Evolutionary conservation across 2,329 filamentous ascomycete genomes (phyloP).

Genomic region (Byssochlamys sp.): DNA sequence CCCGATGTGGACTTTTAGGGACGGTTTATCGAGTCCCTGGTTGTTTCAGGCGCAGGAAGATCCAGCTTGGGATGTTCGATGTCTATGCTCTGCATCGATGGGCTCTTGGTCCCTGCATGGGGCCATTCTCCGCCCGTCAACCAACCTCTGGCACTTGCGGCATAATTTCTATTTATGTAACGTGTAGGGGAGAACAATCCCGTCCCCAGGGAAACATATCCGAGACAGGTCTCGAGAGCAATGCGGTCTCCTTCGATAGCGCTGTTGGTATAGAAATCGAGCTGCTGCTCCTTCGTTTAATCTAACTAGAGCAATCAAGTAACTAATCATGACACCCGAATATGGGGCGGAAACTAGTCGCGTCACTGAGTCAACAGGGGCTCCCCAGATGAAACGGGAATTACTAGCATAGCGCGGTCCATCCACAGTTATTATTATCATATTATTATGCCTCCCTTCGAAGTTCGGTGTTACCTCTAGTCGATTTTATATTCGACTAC

Average conservation of each 20-base stretch:
- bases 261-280: not conserved
- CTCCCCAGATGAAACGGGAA: not conserved
- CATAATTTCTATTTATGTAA: not conserved
- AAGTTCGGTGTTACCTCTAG: not conserved
- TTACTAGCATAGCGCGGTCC: not conserved
- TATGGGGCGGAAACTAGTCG: not conserved
- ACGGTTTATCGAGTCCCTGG: not conserved
- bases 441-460: not conserved
- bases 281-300: not conserved
- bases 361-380: not conserved
- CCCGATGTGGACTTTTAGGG: not conserved
- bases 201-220: not conserved
- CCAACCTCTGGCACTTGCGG: not conserved
- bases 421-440: not conserved
- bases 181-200: not conserved
- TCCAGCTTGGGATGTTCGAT: not conserved
- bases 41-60: not conserved
- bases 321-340: not conserved
- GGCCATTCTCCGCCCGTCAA: not conserved
- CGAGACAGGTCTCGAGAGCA: not conserved
- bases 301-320: not conserved
- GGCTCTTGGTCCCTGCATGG: not conserved
- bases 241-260: not conserved
- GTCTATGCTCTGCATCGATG: not conserved
- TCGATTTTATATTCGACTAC: not conserved